Evolutionary conservation across 78 protist species (phyloP).

Genomic region (Dictyostelium capitatum): DNA sequence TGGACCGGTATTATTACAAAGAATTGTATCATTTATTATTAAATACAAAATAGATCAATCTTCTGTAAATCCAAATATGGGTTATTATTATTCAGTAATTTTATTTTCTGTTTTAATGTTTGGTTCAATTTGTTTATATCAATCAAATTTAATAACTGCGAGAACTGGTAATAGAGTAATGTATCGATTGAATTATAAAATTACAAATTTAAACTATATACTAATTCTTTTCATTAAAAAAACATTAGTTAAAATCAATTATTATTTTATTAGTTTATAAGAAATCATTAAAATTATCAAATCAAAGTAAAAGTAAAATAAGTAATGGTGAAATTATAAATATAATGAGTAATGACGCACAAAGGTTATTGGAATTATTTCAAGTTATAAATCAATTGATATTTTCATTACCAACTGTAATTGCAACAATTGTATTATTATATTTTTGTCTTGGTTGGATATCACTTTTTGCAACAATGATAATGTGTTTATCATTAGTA

Average conservation of each 20-base stretch:
- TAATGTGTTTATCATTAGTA: constrained; percentile 27
- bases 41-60: neutral
- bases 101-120: neutral
- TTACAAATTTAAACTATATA: neutral
- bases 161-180: constrained; percentile 35
- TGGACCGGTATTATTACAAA: neutral
- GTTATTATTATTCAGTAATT: constrained; percentile 20
- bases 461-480: constrained; percentile 19
- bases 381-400: constrained; percentile 78
- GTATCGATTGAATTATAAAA: too few relatives aligned
- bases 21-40: neutral
- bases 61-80: neutral
- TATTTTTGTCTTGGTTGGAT: constrained; percentile 4
- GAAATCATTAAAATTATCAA: constrained; percentile 1
- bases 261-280: constrained; percentile 9
- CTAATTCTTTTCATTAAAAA: neutral
- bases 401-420: constrained; percentile 67
- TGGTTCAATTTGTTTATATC: constrained; percentile 38
- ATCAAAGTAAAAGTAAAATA: neutral
- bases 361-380: constrained; percentile 60
- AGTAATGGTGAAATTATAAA: constrained; percentile 86
- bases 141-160: constrained; percentile 16
- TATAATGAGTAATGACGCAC: constrained; percentile 88
- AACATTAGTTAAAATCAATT: neutral
- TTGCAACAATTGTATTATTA: constrained; percentile 46